Evolutionary conservation across 768 basidiomycete genomes (phyloP).

Genomic region (Podaxis sp.): DNA sequence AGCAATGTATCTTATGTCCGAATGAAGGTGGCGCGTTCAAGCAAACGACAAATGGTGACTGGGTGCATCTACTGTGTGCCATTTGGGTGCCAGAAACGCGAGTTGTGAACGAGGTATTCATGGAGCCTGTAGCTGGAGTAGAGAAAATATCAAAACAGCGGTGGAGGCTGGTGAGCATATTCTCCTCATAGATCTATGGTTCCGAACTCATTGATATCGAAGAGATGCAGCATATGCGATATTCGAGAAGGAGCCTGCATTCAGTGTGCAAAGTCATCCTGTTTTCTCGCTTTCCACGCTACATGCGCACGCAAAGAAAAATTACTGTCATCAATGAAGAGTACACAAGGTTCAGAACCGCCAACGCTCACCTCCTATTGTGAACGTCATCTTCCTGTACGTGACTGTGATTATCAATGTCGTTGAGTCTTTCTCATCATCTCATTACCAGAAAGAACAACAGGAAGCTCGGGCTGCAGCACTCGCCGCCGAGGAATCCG

Average conservation of each 20-base stretch:
- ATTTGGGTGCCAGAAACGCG: conserved; percentile 97
- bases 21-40: conserved; percentile 99
- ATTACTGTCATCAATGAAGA: conserved; percentile 85
- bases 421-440: neutral
- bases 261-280: conserved; percentile 88
- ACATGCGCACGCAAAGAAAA: conserved; percentile 92
- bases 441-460: conserved; percentile 53
- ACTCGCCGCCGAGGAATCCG: conserved; percentile 51
- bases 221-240: conserved; percentile 53
- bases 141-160: conserved; percentile 86
- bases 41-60: conserved; percentile 88
- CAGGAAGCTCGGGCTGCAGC: conserved; percentile 59
- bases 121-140: conserved; percentile 95
- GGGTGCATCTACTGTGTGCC: conserved; percentile 96
- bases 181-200: neutral
- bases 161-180: conserved; percentile 82
- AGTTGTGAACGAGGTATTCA: conserved; percentile 92
- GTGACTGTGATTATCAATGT: conserved; percentile 24
- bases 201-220: conserved; percentile 5
- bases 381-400: conserved; percentile 87
- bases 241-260: conserved; percentile 81
- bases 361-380: conserved; percentile 79
- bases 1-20: conserved; percentile 96
- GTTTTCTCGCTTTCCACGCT: conserved; percentile 92
- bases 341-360: conserved; percentile 70